A percentile compares a stretch with the other conserved stretches of the same genome.
These are phyloP conservation scores for Diplogelasinospora grovesii DNA, from an alignment of 495 filamentous ascomycete species.

Conservation along the genomic window DNA sequence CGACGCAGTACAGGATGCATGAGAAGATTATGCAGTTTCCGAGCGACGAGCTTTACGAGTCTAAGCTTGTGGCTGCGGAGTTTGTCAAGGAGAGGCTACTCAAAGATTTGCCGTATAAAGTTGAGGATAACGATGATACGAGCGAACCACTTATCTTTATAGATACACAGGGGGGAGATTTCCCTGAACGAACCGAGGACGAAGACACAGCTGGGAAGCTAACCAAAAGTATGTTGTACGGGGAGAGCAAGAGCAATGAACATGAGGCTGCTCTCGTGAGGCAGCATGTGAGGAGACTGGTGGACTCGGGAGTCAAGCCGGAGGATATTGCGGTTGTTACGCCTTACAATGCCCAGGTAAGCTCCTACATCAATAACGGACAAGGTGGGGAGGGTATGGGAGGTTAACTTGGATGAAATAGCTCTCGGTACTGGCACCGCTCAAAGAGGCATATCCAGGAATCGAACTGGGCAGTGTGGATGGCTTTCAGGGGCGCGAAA, in stretches of 20 bases:
- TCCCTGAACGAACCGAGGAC: conserved; percentile 45
- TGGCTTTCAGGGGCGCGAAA: conserved; percentile 95
- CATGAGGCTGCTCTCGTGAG: conserved; percentile 79
- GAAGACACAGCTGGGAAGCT: conserved; percentile 19
- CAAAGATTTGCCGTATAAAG: conserved; percentile 68
- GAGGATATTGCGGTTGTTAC: conserved; percentile 91
- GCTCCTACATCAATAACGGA: not conserved
- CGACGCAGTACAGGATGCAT: conserved; percentile 99
- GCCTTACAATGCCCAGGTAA: conserved; percentile 89
- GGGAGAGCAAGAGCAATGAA: conserved; percentile 90
- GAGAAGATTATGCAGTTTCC: conserved; percentile 91
- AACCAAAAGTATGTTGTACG: conserved; percentile 43
- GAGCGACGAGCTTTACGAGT: conserved; percentile 80
- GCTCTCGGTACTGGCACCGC: conserved; percentile 66
- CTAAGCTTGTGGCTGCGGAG: conserved; percentile 70
- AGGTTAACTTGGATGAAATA: too few relatives aligned
- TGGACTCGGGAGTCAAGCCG: conserved; percentile 68
- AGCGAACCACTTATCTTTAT: conserved; percentile 83
- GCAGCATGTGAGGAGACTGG: conserved; percentile 63
- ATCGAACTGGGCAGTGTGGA: conserved; percentile 93
- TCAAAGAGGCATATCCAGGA: conserved; percentile 73
- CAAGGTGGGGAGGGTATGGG: conserved; percentile 1
- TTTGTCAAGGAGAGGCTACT: conserved; percentile 68
- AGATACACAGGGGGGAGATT: conserved; percentile 94
- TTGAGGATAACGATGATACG: conserved; percentile 81